Percentiles rank a stretch among this genome's conserved stretches.
These are phyloP conservation scores for Sporothrix pseudoabietina DNA, from an alignment of 2,329 filamentous ascomycete species.

Conservation along the genomic window DNA sequence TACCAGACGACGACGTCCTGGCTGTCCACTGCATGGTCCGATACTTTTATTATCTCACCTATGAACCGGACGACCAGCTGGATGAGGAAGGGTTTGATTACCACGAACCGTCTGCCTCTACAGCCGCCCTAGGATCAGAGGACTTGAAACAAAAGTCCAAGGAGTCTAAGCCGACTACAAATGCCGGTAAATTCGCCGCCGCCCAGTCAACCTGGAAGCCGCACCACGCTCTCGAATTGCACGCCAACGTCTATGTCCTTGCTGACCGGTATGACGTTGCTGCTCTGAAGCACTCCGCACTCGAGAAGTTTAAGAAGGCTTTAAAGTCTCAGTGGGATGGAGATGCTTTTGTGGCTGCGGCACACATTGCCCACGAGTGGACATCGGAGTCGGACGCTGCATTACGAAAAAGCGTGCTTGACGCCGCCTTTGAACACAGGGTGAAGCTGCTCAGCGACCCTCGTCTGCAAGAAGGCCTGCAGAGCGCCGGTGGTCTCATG, in stretches of 20 bases:
- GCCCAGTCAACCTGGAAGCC: background rate
- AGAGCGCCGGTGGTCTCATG: background rate
- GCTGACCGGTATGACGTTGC: background rate
- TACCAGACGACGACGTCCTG: background rate
- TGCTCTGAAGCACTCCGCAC: background rate
- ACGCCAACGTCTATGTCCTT: background rate
- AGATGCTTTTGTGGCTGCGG: background rate
- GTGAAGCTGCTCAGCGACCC: background rate
- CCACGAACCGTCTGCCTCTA: background rate
- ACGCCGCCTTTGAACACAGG: background rate
- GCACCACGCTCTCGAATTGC: background rate
- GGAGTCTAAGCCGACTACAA: background rate
- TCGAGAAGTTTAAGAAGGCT: background rate
- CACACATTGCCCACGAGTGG: background rate
- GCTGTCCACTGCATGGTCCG: background rate
- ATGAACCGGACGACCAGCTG: background rate
- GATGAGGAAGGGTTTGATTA: background rate
- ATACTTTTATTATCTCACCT: background rate
- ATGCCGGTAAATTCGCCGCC: background rate
- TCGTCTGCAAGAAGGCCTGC: background rate
- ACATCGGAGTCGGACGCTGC: background rate
- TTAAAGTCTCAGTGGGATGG: background rate
- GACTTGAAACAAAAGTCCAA: background rate
- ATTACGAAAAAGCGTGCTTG: background rate
- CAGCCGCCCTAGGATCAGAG: background rate